Evolutionary conservation across 495 filamentous ascomycete genomes (phyloP).

Genomic region (Cladorrhinum samala): DNA sequence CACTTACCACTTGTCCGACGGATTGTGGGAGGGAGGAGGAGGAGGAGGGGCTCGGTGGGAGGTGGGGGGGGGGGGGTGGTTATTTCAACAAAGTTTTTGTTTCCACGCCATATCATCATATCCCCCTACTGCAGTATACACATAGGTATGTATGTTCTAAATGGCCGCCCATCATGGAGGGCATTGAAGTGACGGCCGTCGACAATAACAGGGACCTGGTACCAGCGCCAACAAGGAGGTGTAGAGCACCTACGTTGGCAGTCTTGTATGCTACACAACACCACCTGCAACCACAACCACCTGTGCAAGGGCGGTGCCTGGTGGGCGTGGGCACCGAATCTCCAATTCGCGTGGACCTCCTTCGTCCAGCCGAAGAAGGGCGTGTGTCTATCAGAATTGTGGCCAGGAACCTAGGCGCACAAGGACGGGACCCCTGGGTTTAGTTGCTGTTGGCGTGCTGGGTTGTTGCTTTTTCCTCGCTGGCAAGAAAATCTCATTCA

Average conservation of each 20-base stretch:
- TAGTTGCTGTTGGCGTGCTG: background rate
- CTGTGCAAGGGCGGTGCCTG: slow-evolving; percentile 10
- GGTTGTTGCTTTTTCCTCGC: background rate
- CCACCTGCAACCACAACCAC: background rate
- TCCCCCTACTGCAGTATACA: no score
- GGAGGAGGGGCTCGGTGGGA: no score
- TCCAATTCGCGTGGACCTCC: background rate
- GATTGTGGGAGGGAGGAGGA: no score
- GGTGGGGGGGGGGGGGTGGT: no score
- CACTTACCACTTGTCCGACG: no score
- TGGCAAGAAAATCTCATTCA: background rate
- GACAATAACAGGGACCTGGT: no score
- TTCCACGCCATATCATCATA: no score
- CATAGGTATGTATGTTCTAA: no score
- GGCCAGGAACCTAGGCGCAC: background rate
- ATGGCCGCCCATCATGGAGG: background rate
- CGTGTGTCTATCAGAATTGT: background rate
- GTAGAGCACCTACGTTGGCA: background rate
- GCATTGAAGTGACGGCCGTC: background rate
- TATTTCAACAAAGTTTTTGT: no score
- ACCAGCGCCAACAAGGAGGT: background rate
- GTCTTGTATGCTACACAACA: no score
- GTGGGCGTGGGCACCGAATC: slow-evolving; percentile 2
- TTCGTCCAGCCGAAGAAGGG: background rate
- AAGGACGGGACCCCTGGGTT: background rate